Conservation (phyloP, 1,284 basidiomycete genomes). For the Tetrapyrgos nigripes region DNA sequence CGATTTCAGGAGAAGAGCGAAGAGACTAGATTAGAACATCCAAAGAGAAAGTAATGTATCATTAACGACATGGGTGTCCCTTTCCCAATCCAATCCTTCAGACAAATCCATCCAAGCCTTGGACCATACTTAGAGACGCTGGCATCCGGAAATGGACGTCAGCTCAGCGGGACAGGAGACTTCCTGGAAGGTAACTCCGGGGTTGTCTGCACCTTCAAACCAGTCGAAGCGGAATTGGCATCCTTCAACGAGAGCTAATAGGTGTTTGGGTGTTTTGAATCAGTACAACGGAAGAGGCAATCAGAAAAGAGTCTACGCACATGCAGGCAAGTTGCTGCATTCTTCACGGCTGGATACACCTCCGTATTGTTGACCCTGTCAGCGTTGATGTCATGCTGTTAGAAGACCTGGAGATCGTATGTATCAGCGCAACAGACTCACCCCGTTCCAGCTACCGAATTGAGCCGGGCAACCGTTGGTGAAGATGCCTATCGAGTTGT, state of each 20-base stretch:
- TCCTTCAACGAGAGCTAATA: slow-evolving; percentile 14
- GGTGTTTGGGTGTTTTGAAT: not conserved
- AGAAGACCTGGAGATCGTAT: too few relatives aligned
- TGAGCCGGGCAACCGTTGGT: slow-evolving; percentile 22
- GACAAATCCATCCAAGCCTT: too few relatives aligned
- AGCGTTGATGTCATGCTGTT: not conserved
- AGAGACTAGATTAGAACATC: not conserved
- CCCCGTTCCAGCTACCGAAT: slow-evolving; percentile 23
- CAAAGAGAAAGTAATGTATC: too few relatives aligned
- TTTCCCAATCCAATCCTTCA: too few relatives aligned
- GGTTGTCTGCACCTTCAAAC: slow-evolving; percentile 24
- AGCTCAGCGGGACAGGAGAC: slow-evolving; percentile 19
- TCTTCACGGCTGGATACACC: slow-evolving; percentile 19
- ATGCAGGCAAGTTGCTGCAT: slow-evolving; percentile 20
- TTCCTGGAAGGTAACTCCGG: slow-evolving; percentile 18
- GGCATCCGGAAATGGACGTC: slow-evolving; percentile 20
- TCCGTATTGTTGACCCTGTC: slow-evolving; percentile 20
- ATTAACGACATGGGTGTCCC: too few relatives aligned
- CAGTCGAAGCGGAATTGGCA: slow-evolving; percentile 25
- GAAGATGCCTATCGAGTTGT: slow-evolving; percentile 11
- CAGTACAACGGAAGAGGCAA: not conserved
- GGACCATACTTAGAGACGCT: not conserved
- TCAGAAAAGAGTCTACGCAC: slow-evolving; percentile 1
- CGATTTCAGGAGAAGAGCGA: not conserved
- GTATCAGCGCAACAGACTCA: slow-evolving; percentile 1